These are phyloP conservation scores for Gossypium davidsonii DNA, from an alignment of 441 rosid species.

Conservation along the genomic window DNA sequence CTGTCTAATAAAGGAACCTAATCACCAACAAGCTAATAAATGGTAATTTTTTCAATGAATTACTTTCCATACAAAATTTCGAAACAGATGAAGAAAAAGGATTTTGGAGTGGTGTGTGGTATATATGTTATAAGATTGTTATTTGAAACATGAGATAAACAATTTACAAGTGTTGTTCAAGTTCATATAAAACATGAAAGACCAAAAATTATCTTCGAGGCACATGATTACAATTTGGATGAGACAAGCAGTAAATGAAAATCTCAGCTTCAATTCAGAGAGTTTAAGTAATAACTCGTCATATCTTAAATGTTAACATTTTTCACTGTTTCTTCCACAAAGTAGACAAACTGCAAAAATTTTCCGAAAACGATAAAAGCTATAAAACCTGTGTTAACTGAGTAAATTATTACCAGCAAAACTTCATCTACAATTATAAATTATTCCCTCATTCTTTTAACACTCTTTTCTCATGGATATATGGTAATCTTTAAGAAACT, in stretches of 20 bases:
- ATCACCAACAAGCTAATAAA: slow-evolving; percentile 5
- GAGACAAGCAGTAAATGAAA: neutral
- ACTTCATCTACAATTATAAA: neutral
- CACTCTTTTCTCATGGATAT: neutral
- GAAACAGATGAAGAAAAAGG: neutral
- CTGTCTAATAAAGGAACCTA: neutral
- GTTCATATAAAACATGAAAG: neutral
- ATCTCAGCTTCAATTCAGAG: neutral
- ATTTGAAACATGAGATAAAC: neutral
- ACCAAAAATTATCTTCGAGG: neutral
- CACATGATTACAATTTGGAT: neutral
- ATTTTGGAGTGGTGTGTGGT: neutral
- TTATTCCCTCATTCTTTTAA: neutral
- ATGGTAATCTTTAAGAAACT: neutral
- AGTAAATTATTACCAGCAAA: neutral
- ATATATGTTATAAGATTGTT: neutral
- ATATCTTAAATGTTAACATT: neutral
- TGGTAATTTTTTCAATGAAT: slow-evolving; percentile 1
- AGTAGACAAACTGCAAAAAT: neutral
- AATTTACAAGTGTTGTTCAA: neutral
- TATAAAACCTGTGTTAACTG: neutral
- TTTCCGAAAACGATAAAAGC: neutral
- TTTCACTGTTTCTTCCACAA: neutral
- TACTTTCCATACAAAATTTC: neutral
- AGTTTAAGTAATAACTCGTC: neutral